A percentile compares a stretch with the other conserved stretches of the same genome.
Conservation (phyloP, 2,329 filamentous ascomycete species). For the Talaromyces sp. region DNA sequence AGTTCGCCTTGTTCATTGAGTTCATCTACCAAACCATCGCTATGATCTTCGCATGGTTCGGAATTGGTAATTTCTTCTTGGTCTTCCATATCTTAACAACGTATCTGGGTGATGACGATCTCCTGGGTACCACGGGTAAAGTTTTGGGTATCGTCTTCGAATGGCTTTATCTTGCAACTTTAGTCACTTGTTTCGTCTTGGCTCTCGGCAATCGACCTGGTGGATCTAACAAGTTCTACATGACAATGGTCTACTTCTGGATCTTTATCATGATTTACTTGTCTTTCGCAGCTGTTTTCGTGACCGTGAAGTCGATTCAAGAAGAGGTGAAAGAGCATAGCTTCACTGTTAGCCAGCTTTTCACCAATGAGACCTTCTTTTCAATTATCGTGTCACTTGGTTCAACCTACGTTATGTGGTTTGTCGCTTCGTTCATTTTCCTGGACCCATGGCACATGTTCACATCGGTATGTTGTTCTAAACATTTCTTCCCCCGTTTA, state of each 20-base stretch:
- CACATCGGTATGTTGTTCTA: slow-evolving; percentile 61
- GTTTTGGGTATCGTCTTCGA: slow-evolving; percentile 89
- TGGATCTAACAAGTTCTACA: slow-evolving; percentile 90
- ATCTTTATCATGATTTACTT: slow-evolving; percentile 92
- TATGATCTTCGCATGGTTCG: slow-evolving; percentile 99
- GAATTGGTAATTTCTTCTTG: slow-evolving; percentile 97
- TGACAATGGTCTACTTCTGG: slow-evolving; percentile 99
- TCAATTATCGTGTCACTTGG: slow-evolving; percentile 89
- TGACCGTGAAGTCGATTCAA: slow-evolving; percentile 85
- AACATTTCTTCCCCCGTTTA: neutral
- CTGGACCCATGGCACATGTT: slow-evolving; percentile 99
- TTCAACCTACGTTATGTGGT: slow-evolving; percentile 91
- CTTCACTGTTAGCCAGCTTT: slow-evolving; percentile 73
- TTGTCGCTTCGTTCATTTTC: slow-evolving; percentile 89
- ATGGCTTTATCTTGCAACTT: slow-evolving; percentile 89
- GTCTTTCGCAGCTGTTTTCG: slow-evolving; percentile 92
- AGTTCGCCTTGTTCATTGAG: slow-evolving; percentile 87
- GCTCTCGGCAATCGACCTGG: slow-evolving; percentile 93
- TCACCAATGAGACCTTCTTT: slow-evolving; percentile 87
- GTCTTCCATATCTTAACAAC: slow-evolving; percentile 96
- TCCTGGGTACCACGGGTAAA: slow-evolving; percentile 76
- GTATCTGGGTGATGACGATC: slow-evolving; percentile 69
- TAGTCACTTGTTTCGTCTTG: slow-evolving; percentile 93
- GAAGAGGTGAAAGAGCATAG: slow-evolving; percentile 62
- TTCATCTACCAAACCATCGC: slow-evolving; percentile 91